phyloP scores from a whole-genome alignment of 768 basidiomycete genomes.

The Leccinellum luteum region DNA sequence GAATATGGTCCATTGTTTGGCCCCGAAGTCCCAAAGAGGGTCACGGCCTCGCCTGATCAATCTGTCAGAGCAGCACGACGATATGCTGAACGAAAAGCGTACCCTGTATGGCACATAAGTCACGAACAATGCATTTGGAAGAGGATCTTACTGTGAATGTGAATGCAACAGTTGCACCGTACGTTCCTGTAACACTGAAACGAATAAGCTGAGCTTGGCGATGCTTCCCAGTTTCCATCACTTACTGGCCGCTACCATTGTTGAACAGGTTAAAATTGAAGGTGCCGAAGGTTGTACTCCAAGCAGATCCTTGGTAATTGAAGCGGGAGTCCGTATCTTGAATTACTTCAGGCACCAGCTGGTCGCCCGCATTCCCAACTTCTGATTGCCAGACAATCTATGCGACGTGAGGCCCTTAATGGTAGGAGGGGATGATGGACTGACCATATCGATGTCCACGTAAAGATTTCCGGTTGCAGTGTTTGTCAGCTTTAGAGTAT shows the following conservation, averaged over 20 bases:
- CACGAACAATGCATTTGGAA: not conserved
- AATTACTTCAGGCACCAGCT: slow-evolving; percentile 16
- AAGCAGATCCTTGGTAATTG: slow-evolving; percentile 36
- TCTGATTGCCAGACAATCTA: slow-evolving; percentile 32
- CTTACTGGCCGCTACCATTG: slow-evolving; percentile 45
- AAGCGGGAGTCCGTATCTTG: slow-evolving; percentile 42
- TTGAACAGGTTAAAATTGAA: slow-evolving; percentile 37
- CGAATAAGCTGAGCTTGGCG: not conserved
- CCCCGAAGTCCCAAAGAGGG: slow-evolving; percentile 43
- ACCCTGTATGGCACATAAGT: slow-evolving; percentile 20
- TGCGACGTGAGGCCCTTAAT: not conserved
- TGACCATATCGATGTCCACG: slow-evolving; percentile 49
- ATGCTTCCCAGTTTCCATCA: not conserved
- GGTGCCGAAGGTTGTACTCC: slow-evolving; percentile 32
- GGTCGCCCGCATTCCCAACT: slow-evolving; percentile 15
- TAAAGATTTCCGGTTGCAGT: slow-evolving; percentile 32
- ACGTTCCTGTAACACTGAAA: slow-evolving; percentile 35
- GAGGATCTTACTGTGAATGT: slow-evolving; percentile 38
- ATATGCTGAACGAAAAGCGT: not conserved
- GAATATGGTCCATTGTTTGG: slow-evolving; percentile 36
- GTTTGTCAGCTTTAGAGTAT: slow-evolving; percentile 35
- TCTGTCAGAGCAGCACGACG: not conserved
- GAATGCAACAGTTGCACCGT: slow-evolving; percentile 35
- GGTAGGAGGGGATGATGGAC: not conserved
- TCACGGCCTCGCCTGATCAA: slow-evolving; percentile 40